Conservation (phyloP, 2,329 filamentous ascomycete genomes). For the Fulvia fulva region DNA sequence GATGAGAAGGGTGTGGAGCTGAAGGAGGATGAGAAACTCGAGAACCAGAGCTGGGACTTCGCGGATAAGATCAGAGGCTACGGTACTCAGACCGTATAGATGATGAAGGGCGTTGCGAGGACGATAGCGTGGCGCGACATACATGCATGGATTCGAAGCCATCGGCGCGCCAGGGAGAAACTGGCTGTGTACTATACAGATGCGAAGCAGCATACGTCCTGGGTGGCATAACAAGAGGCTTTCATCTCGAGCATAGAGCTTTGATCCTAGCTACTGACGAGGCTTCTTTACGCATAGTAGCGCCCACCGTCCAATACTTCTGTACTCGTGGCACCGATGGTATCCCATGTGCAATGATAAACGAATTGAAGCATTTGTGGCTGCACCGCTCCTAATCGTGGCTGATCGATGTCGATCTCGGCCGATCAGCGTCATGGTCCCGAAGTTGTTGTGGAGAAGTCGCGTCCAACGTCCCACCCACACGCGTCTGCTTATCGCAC, state of each 20-base stretch:
- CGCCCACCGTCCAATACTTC: not conserved
- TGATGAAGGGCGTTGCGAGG: not conserved
- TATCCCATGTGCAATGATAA: not conserved
- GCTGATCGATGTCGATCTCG: too few species aligned
- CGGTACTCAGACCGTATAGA: slow-evolving; percentile 64
- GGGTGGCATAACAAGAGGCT: not conserved
- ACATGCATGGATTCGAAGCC: not conserved
- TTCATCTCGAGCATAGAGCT: not conserved
- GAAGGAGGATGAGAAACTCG: slow-evolving; percentile 79
- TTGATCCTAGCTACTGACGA: not conserved
- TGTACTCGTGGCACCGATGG: not conserved
- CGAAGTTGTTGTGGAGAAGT: not conserved
- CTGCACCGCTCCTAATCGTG: too few species aligned
- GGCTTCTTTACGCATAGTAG: not conserved
- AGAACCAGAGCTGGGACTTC: slow-evolving; percentile 97
- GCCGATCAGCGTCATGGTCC: not conserved
- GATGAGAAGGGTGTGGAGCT: slow-evolving; percentile 78
- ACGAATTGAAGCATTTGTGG: too few species aligned
- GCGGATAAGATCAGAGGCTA: slow-evolving; percentile 93
- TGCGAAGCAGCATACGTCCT: not conserved
- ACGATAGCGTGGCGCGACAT: not conserved
- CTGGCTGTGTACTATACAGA: slow-evolving; percentile 1
- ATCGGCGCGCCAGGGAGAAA: not conserved
- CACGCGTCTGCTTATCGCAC: not conserved
- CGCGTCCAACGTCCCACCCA: not conserved